phyloP scores from a whole-genome alignment of 306 rosid genomes.

The Potentilla sterilis region DNA sequence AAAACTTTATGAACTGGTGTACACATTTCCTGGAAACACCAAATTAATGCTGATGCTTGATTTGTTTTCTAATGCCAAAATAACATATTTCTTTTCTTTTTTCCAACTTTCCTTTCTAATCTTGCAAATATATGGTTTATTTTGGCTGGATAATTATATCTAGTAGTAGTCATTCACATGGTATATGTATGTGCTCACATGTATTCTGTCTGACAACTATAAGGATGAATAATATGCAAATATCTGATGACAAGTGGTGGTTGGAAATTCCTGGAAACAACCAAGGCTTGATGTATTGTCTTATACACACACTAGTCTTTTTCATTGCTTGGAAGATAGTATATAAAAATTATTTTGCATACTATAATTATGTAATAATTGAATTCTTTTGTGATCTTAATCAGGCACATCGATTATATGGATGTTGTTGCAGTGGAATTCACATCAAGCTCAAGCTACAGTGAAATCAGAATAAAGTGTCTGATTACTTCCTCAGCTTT shows the following conservation, averaged over 20 bases:
- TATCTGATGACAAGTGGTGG: neutral
- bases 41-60: neutral
- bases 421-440: constrained; percentile 91
- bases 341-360: neutral
- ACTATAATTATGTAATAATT: neutral
- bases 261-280: constrained; percentile 7
- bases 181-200: neutral
- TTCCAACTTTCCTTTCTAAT: neutral
- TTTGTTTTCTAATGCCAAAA: neutral
- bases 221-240: neutral
- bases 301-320: neutral
- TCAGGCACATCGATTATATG: constrained; percentile 85
- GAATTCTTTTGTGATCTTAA: constrained; percentile 14
- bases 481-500: constrained; percentile 2
- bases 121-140: neutral
- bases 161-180: constrained; percentile 2
- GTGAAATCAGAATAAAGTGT: constrained; percentile 27
- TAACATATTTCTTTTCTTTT: neutral
- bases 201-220: neutral
- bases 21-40: neutral
- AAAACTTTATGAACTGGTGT: neutral
- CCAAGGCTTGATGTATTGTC: neutral
- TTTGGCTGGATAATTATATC: neutral
- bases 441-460: constrained; percentile 46
- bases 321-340: neutral